Base-by-base conservation (phyloP, 2,329 filamentous ascomycete species). In the Tetracladium maxilliforme region DNA sequence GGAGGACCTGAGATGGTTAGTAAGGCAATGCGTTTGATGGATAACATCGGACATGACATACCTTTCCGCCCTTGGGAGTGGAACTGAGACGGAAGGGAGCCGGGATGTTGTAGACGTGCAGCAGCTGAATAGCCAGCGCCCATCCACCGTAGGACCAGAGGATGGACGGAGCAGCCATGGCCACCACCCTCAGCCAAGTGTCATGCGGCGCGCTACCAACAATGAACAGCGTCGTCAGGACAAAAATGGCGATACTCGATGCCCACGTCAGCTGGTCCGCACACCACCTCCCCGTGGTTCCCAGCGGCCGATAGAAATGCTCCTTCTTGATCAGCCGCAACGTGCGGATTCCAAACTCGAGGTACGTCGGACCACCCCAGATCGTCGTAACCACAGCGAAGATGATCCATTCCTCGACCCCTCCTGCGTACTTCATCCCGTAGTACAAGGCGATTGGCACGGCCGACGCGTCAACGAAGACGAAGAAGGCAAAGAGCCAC, bases 1-100 rank as follows among this genome's bases (percentile, higher is more conserved):
- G 73, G 4, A 64, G 58, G 29, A 75, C 64, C n/a, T n/a, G n/a
- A n/a, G n/a, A n/a, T n/a, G 5, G 45, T 16, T 14, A n/a, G 10
- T 12, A 15, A 14, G n/a, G 19, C 5, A 6, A 6, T 17, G 20
- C 22, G 22, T 19, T 21, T 27, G 6, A 21, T 22, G 10, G 23
- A 8, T 12, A 22, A 22, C 5, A 22, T 22, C 4, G 20, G 20
- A 17, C 23, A 27, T 17, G 7, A 13, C 15, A 17, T 21, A 9
- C 19, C 42, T 53, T 49, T 10, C 56, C 58, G 11, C 70, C 70
- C 39, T 70, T 72, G 1, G 58, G 58, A 0, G 69, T 67, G 3
- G 71, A 76, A 26, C 68, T 74, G 32, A 77, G 68, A 22, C 68
- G 63, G 38, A 70, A 73, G 1, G 68, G 70, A 0, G 70, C 62